Evolutionary conservation across 2,329 filamentous ascomycete genomes (phyloP), one percentile per base, ranked within the genome.

Genomic region (Epichloe coenophiala): DNA sequence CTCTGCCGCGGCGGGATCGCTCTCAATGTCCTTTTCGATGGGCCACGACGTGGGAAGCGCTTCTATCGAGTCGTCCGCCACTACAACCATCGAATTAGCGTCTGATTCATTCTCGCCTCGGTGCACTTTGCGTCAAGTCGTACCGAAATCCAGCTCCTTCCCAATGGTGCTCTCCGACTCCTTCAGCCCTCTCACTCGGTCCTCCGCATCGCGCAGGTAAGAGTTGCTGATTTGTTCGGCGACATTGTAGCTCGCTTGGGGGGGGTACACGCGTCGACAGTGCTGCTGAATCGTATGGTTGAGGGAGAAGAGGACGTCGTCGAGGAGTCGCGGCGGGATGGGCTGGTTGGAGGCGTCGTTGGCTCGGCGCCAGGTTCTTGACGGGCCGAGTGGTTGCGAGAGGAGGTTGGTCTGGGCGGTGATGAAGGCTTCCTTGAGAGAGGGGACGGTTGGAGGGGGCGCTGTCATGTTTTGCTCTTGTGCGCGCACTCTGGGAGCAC

Each of bases 161-260:
- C 58, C 63, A 23, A 72, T 62, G 1, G 66, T 61, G 5, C 60
- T 63, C 19, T 61, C 69, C 44, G 65, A 52, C 68, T 31, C 66
- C 68, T 52, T 67, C 63, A 1, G 54, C 61, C 0, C 63, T 9
- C 58, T 60, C 47, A 65, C 64, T 43, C 62, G 66, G 38, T 69
- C 69, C 39, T 73, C 70, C 4, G 66, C 67, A 13, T 68, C 66
- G 5, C 65, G 65, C 63, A 75, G 74, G 63, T 87, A 88, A 43
- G 85, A 67, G 45, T 67, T 66, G 64, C 86, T 81, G 41, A 88
- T 80, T 67, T 88, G 84, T 68, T 86, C 83, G 2, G 84, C 83
- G 17, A 88, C 76, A 58, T 86, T 81, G 37, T 83, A 76, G 48
- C 76, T 79, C 15, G 83, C 81, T 57, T 84, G 81, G 0, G 81